These are phyloP conservation scores for Piromyces finnis DNA, from an alignment of 192 early-diverging fungal species.

Conservation along the genomic window DNA sequence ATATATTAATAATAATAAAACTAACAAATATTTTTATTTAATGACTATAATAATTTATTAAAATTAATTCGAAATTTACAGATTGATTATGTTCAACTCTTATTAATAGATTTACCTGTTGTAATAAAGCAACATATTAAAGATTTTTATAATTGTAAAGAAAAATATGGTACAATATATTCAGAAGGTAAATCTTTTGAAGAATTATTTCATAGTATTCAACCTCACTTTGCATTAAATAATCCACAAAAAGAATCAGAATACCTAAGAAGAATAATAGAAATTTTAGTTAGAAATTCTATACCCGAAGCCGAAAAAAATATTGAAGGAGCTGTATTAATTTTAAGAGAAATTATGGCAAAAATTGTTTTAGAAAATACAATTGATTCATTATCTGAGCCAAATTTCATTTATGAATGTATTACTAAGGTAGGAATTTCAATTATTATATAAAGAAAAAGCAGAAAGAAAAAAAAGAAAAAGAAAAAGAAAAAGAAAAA, in stretches of 20 bases:
- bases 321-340: conserved; percentile 6
- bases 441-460: too few species aligned
- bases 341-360: conserved; percentile 14
- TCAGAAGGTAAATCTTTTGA: conserved; percentile 13
- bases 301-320: conserved; percentile 10
- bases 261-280: conserved; percentile 12
- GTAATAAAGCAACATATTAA: conserved; percentile 10
- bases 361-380: conserved; percentile 6
- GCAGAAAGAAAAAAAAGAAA: too few species aligned
- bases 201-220: conserved; percentile 14
- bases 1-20: too few species aligned
- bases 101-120: conserved; percentile 8
- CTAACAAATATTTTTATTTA: too few species aligned
- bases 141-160: conserved; percentile 11
- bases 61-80: too few species aligned
- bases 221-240: conserved; percentile 15
- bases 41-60: too few species aligned
- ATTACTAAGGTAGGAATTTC: neutral
- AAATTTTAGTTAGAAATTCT: conserved; percentile 9
- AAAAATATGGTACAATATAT: conserved; percentile 17
- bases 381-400: conserved; percentile 9
- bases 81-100: conserved; percentile 12
- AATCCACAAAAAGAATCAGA: conserved; percentile 11
- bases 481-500: too few species aligned
- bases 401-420: conserved; percentile 4